Conservation (phyloP, 139 green algal genomes). For the Nannochloris sp. region DNA sequence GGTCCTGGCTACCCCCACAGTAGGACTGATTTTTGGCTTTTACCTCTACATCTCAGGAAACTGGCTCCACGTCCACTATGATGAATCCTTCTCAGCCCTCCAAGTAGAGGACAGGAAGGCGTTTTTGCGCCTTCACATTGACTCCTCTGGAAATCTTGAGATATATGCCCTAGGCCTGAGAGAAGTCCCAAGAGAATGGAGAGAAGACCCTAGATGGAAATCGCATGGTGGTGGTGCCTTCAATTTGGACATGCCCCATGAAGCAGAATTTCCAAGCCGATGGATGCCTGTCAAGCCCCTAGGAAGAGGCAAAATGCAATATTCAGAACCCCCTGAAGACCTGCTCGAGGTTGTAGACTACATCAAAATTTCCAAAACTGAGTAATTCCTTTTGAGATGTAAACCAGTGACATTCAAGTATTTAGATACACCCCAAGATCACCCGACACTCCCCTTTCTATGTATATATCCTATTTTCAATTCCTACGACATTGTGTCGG, state of each 20-base stretch:
- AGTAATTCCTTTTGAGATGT: background rate
- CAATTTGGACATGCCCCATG: constrained; percentile 20
- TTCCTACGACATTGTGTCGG: too few relatives aligned
- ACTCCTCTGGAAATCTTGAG: constrained; percentile 22
- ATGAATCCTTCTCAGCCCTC: constrained; percentile 73
- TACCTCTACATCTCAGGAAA: constrained; percentile 76
- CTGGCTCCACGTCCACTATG: constrained; percentile 72
- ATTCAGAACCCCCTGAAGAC: constrained; percentile 11
- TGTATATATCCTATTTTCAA: too few relatives aligned
- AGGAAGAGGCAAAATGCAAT: constrained; percentile 1
- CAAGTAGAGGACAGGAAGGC: constrained; percentile 67
- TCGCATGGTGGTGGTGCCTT: constrained; percentile 39
- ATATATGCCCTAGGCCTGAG: constrained; percentile 38
- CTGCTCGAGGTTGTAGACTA: constrained; percentile 38
- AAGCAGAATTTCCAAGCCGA: constrained; percentile 28
- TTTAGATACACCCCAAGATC: too few relatives aligned
- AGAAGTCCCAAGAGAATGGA: constrained; percentile 54
- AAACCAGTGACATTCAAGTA: too few relatives aligned
- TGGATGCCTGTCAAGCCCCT: constrained; percentile 31
- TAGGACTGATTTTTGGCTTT: constrained; percentile 72
- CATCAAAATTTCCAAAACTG: constrained; percentile 22
- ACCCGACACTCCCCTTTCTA: too few relatives aligned
- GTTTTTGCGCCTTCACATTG: constrained; percentile 72
- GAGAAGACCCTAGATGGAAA: constrained; percentile 65
- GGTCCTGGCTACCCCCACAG: constrained; percentile 73